Conservation (phyloP, 176 grass and related monocot genomes). For the Zoysia pacifica region DNA sequence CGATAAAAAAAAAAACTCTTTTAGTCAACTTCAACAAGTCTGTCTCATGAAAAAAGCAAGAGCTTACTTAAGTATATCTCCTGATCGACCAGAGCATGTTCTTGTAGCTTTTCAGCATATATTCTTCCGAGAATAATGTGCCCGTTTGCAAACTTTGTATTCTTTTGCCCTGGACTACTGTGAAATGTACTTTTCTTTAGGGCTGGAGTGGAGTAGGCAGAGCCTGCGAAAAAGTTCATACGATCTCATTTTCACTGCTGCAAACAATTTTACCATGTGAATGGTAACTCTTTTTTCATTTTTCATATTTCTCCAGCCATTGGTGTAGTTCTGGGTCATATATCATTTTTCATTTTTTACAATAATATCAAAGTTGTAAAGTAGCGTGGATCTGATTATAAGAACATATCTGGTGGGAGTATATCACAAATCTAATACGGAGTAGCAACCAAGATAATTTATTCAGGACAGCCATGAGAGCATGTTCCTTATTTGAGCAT, state of each 20-base stretch:
- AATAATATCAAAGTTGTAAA: too few relatives aligned
- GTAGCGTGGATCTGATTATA: too few relatives aligned
- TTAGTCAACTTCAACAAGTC: neutral
- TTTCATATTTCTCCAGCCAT: neutral
- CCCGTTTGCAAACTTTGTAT: neutral
- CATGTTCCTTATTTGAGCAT: neutral
- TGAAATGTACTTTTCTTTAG: neutral
- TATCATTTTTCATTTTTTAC: neutral
- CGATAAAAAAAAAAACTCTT: neutral
- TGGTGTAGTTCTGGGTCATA: neutral
- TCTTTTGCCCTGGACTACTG: neutral
- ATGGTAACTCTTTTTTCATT: neutral
- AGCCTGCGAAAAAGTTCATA: neutral
- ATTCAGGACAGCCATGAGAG: too few relatives aligned
- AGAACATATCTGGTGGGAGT: too few relatives aligned
- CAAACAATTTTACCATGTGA: neutral
- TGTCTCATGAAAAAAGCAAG: neutral
- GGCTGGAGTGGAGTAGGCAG: neutral
- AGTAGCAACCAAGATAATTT: too few relatives aligned
- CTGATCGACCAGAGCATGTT: neutral
- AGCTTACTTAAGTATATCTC: neutral
- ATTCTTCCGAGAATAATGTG: neutral
- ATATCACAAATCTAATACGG: too few relatives aligned
- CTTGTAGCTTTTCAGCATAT: neutral
- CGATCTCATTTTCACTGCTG: neutral